Evolutionary conservation across 108 stramenopile species (phyloP), one percentile per base, ranked within the genome.

Genomic region (Fragilaria crotonensis): DNA sequence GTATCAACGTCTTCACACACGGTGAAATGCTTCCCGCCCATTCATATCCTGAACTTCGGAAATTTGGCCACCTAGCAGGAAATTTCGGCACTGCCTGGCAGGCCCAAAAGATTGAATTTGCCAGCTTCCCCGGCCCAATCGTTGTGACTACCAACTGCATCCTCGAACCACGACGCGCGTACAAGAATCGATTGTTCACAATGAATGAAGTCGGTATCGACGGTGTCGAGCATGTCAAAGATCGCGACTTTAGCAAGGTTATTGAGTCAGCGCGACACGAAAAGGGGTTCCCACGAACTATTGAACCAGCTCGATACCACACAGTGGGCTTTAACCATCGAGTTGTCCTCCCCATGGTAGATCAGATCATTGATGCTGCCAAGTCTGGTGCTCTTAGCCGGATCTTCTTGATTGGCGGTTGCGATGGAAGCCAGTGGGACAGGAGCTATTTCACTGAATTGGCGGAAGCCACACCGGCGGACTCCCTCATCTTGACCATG

Each of bases 11-110:
- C 7, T 91, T 86, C 59, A 91, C 89, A 4, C 90, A 91, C 51
- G 90, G 90, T 25, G 86, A 91, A 70, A 83, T 91, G 84, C 66
- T 88, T n/a, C 90, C 90, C 14, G 90, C 86, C 19, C 84, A 87
- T 73, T 46, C 64, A 28, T 88, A 91, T 70, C 90, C 90, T 7
- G 78, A 77, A 36, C 66, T 91, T 44, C 79, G 82, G 59, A 79
- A 78, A 48, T 88, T 72, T 54, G 27, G 57, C 20, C 90, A 91
- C 67, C 69, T 91, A 30, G 78, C 68, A 11, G 90, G 82, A 5
- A 83, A 87, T 47, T 91, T 80, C 54, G 90, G 90, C 7, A 85
- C 84, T 28, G 84, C 86, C 21, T 91, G 90, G 90, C 83, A 87
- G 52, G 77, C 77, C 60, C 90, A 91, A 71, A 86, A 90, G 62